phyloP scores from a whole-genome alignment of 192 early-diverging fungal species.

The Entrophospora sp. region DNA sequence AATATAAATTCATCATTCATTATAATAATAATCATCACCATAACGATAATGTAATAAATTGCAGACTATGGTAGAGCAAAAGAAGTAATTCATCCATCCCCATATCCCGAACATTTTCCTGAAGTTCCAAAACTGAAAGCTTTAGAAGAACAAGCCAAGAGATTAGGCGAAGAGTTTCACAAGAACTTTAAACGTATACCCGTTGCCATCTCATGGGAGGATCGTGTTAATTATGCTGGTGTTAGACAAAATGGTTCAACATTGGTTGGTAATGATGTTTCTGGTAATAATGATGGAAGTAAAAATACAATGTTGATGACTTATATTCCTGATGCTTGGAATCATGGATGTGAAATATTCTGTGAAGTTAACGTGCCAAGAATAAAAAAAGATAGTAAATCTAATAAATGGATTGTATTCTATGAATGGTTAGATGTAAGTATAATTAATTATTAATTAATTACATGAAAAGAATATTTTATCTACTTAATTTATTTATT shows the following conservation, averaged over 20 bases:
- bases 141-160: constrained; percentile 28
- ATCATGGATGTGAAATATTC: constrained; percentile 40
- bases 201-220: constrained; percentile 32
- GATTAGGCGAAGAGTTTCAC: constrained; percentile 21
- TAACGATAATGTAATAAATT: no score
- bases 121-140: constrained; percentile 30
- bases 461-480: neutral
- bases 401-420: constrained; percentile 28
- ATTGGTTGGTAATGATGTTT: constrained; percentile 34
- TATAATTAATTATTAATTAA: neutral
- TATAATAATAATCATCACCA: no score
- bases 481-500: neutral
- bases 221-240: constrained; percentile 33
- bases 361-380: constrained; percentile 27
- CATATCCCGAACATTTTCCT: constrained; percentile 34
- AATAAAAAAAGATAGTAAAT: constrained; percentile 24
- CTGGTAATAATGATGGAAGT: constrained; percentile 39
- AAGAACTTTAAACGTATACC: constrained; percentile 33
- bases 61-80: constrained; percentile 27
- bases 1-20: constrained; percentile 16
- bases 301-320: constrained; percentile 39
- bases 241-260: constrained; percentile 29
- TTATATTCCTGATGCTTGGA: constrained; percentile 42
- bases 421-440: constrained; percentile 37
- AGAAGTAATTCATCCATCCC: constrained; percentile 30